A percentile compares a stretch with the other conserved stretches of the same genome.
Conservation (phyloP, 495 filamentous ascomycete species). For the Rhypophila decipiens region DNA sequence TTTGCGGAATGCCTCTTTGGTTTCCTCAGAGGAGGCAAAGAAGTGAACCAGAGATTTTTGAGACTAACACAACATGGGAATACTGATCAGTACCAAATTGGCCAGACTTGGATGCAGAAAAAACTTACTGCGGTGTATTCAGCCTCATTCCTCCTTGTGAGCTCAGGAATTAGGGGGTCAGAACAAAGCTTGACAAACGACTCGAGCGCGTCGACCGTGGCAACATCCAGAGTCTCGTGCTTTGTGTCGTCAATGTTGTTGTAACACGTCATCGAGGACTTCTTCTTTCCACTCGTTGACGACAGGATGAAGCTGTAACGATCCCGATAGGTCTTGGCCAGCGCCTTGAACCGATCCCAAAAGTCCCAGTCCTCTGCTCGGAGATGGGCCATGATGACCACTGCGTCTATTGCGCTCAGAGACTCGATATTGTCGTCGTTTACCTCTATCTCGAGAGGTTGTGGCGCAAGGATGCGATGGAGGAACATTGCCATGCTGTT, state of each 20-base stretch:
- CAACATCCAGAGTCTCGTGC: slow-evolving; percentile 1
- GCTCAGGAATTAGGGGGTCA: slow-evolving; percentile 25
- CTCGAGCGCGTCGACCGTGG: slow-evolving; percentile 16
- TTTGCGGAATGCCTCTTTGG: slow-evolving; percentile 14
- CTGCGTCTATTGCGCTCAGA: slow-evolving; percentile 10
- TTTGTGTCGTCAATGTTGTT: slow-evolving; percentile 22
- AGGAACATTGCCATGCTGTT: slow-evolving; percentile 25
- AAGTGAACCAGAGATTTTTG: slow-evolving; percentile 30
- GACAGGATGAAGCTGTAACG: slow-evolving; percentile 27
- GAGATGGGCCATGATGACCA: slow-evolving; percentile 13
- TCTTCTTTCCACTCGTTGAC: slow-evolving; percentile 1
- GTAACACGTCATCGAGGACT: slow-evolving; percentile 22
- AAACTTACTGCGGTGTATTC: slow-evolving; percentile 21
- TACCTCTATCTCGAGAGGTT: slow-evolving; percentile 18
- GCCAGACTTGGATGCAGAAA: too few relatives aligned
- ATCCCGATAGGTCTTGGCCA: slow-evolving; percentile 21
- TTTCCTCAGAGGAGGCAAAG: slow-evolving; percentile 15
- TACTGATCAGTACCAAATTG: too few relatives aligned
- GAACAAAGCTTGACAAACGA: slow-evolving; percentile 20
- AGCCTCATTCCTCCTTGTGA: slow-evolving; percentile 26
- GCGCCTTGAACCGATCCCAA: slow-evolving; percentile 13
- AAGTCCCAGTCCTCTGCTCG: slow-evolving; percentile 13
- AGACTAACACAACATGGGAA: too few relatives aligned
- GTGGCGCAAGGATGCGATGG: slow-evolving; percentile 17
- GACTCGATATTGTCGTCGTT: slow-evolving; percentile 11